These are phyloP conservation scores for Alnus rubra DNA, from an alignment of 306 rosid species.

Conservation along the genomic window DNA sequence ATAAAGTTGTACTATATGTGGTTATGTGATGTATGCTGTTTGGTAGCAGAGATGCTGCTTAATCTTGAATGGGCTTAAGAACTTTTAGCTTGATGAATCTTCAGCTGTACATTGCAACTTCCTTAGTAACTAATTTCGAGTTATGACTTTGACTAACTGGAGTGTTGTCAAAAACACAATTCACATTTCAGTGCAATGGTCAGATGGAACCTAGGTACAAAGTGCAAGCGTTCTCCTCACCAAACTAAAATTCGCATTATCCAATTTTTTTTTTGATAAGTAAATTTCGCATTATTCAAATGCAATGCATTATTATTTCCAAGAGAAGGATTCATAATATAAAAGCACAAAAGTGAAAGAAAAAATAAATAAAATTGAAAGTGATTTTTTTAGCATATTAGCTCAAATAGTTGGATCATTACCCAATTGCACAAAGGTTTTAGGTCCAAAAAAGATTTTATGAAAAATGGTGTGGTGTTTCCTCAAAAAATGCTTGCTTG, in stretches of 20 bases:
- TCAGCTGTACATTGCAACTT: background rate
- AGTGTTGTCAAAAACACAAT: background rate
- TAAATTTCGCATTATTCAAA: background rate
- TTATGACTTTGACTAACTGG: background rate
- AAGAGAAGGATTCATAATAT: background rate
- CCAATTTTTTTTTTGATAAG: background rate
- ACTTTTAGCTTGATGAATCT: background rate
- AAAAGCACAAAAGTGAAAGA: too few species aligned
- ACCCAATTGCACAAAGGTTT: too few species aligned
- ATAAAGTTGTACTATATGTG: background rate
- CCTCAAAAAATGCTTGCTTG: background rate
- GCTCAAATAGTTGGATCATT: too few species aligned
- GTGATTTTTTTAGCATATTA: too few species aligned
- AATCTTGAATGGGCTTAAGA: background rate
- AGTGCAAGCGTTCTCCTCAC: background rate
- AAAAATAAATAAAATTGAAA: too few species aligned
- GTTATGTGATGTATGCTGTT: background rate
- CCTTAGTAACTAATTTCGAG: background rate
- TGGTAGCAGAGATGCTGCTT: background rate
- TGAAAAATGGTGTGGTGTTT: background rate
- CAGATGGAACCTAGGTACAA: background rate
- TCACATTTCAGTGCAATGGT: background rate
- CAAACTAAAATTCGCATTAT: background rate
- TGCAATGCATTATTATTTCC: background rate
- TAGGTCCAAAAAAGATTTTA: too few species aligned